Base-by-base conservation (phyloP, 2,329 filamentous ascomycete species). In the Talaromyces verruculosus region DNA sequence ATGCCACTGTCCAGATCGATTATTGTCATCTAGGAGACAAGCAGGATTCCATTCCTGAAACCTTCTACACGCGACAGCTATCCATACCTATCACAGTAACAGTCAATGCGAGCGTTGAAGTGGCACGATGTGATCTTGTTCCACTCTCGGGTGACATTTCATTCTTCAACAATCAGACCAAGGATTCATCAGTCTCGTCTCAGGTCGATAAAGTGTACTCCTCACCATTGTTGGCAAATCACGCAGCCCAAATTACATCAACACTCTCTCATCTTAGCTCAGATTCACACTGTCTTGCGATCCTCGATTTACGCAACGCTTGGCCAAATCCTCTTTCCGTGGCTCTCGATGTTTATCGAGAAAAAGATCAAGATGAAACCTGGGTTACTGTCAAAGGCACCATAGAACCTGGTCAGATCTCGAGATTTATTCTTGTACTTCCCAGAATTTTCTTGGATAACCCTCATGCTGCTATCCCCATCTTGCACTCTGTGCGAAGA, bases 81-180 rank as follows among this genome's bases (percentile, higher is more conserved):
- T 89, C 89, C 19, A 83, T 96, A 33, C 91, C 92, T 15, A 81
- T 98, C 65, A 91, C 90, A 0, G 87, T 97, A 17, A 97, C 94
- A 5, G 94, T 98, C 58, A 97, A 97, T 74, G 91, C 93, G 3
- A 95, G 92, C 72, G 84, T 97, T 30, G 92, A 97, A 73, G 82
- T 97, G 10, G 85, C 89, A 39, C 86, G 92, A 43, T 88, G 93
- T 69, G 93, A 97, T 72, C 84, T 96, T 19, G 78, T 95, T 39
- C 89, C 92, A 0, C 84, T 96, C 11, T 87, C 87, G 58, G 85
- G 87, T 11, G 83, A 86, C 59, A 87, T 95, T 62, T 89, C 90
- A 0, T 92, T 90, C 87, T 77, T 77, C 64, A 81, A 81, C 63
- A 72, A 72, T 28, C 65, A 70, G 8, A 22, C 64, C 45, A 58